These are phyloP conservation scores for Yarrowia osloensis DNA, from an alignment of 805 yeast species.

Conservation along the genomic window DNA sequence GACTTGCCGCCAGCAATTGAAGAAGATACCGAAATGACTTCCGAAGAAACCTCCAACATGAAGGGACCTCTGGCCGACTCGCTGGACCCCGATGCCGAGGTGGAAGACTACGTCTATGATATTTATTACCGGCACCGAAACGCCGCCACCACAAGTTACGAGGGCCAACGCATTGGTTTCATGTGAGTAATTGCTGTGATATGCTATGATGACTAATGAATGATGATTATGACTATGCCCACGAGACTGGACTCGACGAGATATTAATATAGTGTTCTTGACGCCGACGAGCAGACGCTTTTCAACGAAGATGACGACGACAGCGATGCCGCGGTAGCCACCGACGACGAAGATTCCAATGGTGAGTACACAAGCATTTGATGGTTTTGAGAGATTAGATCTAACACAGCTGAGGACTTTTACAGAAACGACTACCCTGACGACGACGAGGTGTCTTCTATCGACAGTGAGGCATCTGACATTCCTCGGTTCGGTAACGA, in stretches of 20 bases:
- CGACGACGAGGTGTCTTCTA: constrained; percentile 65
- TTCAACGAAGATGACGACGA: constrained; percentile 47
- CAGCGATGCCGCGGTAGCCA: constrained; percentile 35
- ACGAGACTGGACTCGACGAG: not conserved
- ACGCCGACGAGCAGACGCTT: constrained; percentile 39
- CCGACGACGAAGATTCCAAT: constrained; percentile 48
- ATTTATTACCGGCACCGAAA: constrained; percentile 70
- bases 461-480: constrained; percentile 45
- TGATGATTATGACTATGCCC: not conserved
- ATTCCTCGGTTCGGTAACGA: constrained; percentile 18
- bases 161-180: constrained; percentile 54
- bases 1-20: constrained; percentile 11
- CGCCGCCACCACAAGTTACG: constrained; percentile 50
- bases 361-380: too few species aligned
- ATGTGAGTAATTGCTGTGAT: constrained; percentile 44
- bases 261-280: constrained; percentile 33
- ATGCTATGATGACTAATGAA: constrained; percentile 18
- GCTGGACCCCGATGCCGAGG: constrained; percentile 38
- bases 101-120: constrained; percentile 85
- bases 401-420: constrained; percentile 70
- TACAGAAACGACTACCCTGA: constrained; percentile 94
- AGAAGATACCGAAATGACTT: constrained; percentile 16
- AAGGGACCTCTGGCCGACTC: not conserved
- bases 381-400: not conserved
- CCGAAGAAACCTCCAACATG: constrained; percentile 16